Base-by-base conservation (phyloP, 2,329 filamentous ascomycete genomes). In the Leptographium flavum region DNA sequence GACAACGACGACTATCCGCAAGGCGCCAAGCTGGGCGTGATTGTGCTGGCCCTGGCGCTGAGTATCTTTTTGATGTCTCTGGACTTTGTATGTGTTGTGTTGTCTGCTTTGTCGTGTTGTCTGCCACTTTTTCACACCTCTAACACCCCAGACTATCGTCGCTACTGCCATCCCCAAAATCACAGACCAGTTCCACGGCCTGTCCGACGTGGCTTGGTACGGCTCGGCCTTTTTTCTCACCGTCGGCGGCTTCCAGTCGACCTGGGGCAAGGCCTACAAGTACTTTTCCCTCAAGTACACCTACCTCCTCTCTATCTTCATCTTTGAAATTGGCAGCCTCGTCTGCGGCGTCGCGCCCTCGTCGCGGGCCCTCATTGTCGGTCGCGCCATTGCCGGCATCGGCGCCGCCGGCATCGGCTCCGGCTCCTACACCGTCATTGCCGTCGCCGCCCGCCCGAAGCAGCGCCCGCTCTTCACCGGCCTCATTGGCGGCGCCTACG, bases 141-240 rank as follows among this genome's bases (percentile, higher is more conserved):
- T 19, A 38, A 25, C 43, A 15, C 23, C n/a, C 7, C 44, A 53
- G 65, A 74, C 70, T 14, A 75, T 75, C 46, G 66, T 75, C n/a
- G 69, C 70, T 4, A 74, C 71, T 0, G 72, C 71, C 10, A 73
- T 76, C 35, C 72, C 72, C 10, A 70, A 69, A 49, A 74, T 76
- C 53, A 74, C 72, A 1, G 66, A 65, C 50, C 65, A 71, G 35
- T 71, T 73, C 58, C 61, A 69, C 46, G 63, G 67, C 40, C 63
- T 75, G 17, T 63, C 66, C 31, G 68, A 75, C 49, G 66, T 74
- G 13, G 68, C 70, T 21, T 80, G 76, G 76, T 79, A 79, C 51
- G 73, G 71, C 2, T 65, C 70, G 15, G 70, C 70, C 36, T 75
- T 69, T 52, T 71, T 73, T 56, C 60, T 73, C 52, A 69, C 67